Base-by-base conservation (phyloP, 208 protist species). In the Trypanosoma conorhini region DNA sequence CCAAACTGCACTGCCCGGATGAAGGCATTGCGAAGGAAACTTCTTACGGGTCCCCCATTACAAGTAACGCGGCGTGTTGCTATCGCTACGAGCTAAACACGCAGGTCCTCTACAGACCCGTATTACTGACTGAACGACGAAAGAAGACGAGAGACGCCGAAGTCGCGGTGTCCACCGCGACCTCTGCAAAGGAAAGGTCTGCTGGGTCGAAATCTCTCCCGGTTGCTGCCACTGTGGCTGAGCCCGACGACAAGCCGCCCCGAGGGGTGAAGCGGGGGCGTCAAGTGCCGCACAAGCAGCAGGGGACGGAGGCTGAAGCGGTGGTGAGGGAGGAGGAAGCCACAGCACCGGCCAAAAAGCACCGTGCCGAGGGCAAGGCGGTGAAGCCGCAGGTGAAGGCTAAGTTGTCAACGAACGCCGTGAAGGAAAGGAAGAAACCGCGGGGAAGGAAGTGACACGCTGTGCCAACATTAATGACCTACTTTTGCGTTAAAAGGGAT, bases 1-100 rank as follows among this genome's bases (percentile, higher is more conserved):
- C 79, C 22, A 63, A 64, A 42, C 40, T 96, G n/a, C 60, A 74
- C 44, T 96, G 91, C 72, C 89, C 89, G 8, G 89, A 95, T 73
- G 62, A 64, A 0, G 85, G 67, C 13, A 79, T 96, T 31, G 78
- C 77, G 15, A 69, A 74, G 61, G 44, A 85, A 19, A 81, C 71
- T 38, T 58, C 71, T 50, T 88, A 83, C 72, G 84, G 81, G 7
- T 52, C 28, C 21, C 57, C 63, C 13, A 91, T 95, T 28, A 48
- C 73, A n/a, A 58, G 75, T 42, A 95, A 95, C 63, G 61, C 40
- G n/a, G 85, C 84, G 30, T 77, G 80, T 50, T 84, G 77, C 66
- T 95, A 81, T 73, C 67, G 69, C 38, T 95, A 95, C 74, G 87
- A 91, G 66, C 82, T 89, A 17, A 78, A 79, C 62, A 87, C 71